Evolutionary conservation across 208 protist genomes (phyloP), one percentile per base, ranked within the genome.

Genomic region (Acanthamoeba healyi): DNA sequence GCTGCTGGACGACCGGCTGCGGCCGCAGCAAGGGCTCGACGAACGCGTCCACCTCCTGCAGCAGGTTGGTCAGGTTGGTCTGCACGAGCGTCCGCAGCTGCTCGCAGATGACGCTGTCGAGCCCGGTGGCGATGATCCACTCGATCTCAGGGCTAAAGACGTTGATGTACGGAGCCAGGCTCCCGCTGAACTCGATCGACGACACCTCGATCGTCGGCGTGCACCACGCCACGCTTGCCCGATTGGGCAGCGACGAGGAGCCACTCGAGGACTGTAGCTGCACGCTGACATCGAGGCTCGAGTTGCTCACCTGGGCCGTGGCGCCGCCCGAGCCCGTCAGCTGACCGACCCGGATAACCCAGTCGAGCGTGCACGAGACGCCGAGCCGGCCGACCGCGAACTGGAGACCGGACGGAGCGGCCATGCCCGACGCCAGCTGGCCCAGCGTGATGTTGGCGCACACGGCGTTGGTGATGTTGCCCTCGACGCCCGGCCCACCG

Each of bases 381-480:
- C 88, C 63, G 40, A 93, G 58, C 4, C 88, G 63, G 4, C 63
- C 32, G 3, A 63, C 88, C 3, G 10, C 32, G 65, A 93, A 26
- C 9, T 26, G 26, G 5, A 58, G 5, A 63, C 63, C 88, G 6
- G 49, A 1, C 12, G 82, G 82, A 4, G 46, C 7, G 0, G 34
- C 51, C 29, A 93, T 5, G 7, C 7, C 14, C 1, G 90, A 94
- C 46, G 15, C 26, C 5, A 94, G 44, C 1, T 56, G 58, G 32
- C 70, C 90, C 4, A 94, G 2, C 22, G 51, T 19, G 9, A 94
- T 29, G 90, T n/a, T 29, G 9, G 90, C 46, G 90, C 90, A 94
- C 70, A 49, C 2, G 19, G 19, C 51, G 67, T 94, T 81, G 38
- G 24, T 94, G 26, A 94, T 24, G 46, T 26, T 72, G 72, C 38